Conservation (phyloP, 1,284 basidiomycete species). For the Ustilago loliicola region DNA sequence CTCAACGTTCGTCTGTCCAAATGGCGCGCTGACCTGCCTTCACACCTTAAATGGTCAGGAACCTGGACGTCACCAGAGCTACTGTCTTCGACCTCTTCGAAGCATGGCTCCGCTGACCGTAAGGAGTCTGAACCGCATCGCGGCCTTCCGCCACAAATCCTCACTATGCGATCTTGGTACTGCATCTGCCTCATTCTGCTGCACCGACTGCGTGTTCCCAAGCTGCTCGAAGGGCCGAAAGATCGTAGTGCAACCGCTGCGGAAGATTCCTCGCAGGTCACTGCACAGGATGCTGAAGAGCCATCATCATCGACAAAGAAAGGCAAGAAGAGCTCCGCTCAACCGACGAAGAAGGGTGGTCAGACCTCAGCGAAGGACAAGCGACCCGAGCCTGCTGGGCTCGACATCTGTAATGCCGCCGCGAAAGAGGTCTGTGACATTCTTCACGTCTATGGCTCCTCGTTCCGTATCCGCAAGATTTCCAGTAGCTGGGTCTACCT, state of each 20-base stretch:
- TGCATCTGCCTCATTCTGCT: slow-evolving; percentile 55
- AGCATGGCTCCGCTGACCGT: slow-evolving; percentile 17
- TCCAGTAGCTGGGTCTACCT: slow-evolving; percentile 56
- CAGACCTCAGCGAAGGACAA: slow-evolving; percentile 3
- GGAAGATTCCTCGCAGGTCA: background rate
- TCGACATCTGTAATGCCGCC: slow-evolving; percentile 50
- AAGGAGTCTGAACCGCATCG: slow-evolving; percentile 34
- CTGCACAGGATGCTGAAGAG: background rate
- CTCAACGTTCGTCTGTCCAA: slow-evolving; percentile 29
- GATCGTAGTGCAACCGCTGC: slow-evolving; percentile 2
- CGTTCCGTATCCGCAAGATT: slow-evolving; percentile 56
- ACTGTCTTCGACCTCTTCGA: background rate
- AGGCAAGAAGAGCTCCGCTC: slow-evolving; percentile 1
- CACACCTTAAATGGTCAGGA: slow-evolving; percentile 43
- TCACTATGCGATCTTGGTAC: slow-evolving; percentile 56
- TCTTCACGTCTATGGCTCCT: slow-evolving; percentile 50
- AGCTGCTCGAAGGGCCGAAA: slow-evolving; percentile 24
- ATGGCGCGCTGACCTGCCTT: slow-evolving; percentile 41
- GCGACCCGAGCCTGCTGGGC: slow-evolving; percentile 30
- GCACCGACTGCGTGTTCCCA: slow-evolving; percentile 50
- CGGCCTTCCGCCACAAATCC: slow-evolving; percentile 46
- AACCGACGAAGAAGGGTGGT: background rate
- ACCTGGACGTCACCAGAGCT: slow-evolving; percentile 41
- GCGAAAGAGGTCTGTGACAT: slow-evolving; percentile 53
- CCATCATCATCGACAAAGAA: background rate